Conservation (phyloP, 177 flowering plant genomes). For the Telopea speciosissima region DNA sequence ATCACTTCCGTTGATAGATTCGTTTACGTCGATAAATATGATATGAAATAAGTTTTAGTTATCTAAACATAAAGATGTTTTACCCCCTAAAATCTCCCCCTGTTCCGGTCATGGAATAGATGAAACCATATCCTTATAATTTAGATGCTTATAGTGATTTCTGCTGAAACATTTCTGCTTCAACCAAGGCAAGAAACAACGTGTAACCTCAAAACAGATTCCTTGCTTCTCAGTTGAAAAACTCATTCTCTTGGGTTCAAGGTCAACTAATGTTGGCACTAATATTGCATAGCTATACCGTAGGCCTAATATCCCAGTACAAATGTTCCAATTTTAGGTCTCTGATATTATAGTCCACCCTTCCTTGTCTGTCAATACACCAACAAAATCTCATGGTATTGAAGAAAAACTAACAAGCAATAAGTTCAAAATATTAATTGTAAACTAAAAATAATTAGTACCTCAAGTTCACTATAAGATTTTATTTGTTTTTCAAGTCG, state of each 20-base stretch:
- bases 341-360: neutral
- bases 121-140: too few relatives aligned
- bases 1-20: too few relatives aligned
- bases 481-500: slow-evolving; percentile 51
- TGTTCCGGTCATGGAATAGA: too few relatives aligned
- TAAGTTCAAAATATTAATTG: neutral
- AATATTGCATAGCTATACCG: neutral
- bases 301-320: neutral
- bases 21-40: too few relatives aligned
- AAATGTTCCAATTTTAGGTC: neutral
- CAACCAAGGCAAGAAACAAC: too few relatives aligned
- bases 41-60: too few relatives aligned
- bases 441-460: slow-evolving; percentile 11
- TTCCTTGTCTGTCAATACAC: neutral
- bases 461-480: slow-evolving; percentile 65
- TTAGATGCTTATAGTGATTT: neutral
- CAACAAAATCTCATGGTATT: too few relatives aligned
- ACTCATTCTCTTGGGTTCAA: neutral
- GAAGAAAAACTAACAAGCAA: neutral
- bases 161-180: neutral
- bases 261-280: neutral
- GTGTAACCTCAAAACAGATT: too few relatives aligned
- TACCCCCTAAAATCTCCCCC: too few relatives aligned
- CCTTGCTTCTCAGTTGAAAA: neutral
- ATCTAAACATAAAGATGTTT: too few relatives aligned